Conservation (phyloP, 257 asterid genomes). For the Ehretia macrophylla region DNA sequence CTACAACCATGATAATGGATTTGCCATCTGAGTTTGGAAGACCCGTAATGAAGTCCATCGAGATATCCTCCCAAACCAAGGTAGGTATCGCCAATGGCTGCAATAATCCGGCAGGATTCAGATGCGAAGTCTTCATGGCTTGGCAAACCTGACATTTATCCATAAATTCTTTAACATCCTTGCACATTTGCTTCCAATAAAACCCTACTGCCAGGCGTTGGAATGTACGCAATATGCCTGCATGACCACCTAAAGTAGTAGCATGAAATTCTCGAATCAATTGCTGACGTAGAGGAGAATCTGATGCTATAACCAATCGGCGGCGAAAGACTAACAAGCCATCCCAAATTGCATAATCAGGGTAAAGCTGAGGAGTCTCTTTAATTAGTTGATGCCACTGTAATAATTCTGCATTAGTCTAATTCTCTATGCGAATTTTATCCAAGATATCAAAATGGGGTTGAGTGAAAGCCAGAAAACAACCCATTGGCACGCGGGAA, state of each 20-base stretch:
- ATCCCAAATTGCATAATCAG: too few relatives aligned
- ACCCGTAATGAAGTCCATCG: too few relatives aligned
- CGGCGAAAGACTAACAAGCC: background rate
- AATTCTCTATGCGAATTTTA: too few relatives aligned
- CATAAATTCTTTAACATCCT: background rate
- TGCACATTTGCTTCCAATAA: background rate
- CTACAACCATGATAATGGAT: too few relatives aligned
- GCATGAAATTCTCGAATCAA: conserved; percentile 1
- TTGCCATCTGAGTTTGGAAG: too few relatives aligned
- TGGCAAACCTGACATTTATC: background rate
- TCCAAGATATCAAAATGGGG: background rate
- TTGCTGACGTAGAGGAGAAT: background rate
- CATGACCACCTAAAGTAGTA: background rate
- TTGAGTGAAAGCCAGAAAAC: too few relatives aligned
- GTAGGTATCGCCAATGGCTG: conserved; percentile 3
- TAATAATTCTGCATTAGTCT: too few relatives aligned
- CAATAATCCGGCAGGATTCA: background rate
- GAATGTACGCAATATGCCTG: background rate
- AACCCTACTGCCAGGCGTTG: background rate
- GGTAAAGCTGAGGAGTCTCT: too few relatives aligned
- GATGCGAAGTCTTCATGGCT: background rate
- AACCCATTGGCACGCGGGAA: too few relatives aligned
- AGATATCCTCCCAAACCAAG: too few relatives aligned
- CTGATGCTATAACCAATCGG: background rate
- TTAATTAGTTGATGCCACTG: too few relatives aligned